Percentiles rank a stretch among this genome's conserved stretches.
phyloP scores from a whole-genome alignment of 441 rosid genomes.

The Metrosideros polymorpha region DNA sequence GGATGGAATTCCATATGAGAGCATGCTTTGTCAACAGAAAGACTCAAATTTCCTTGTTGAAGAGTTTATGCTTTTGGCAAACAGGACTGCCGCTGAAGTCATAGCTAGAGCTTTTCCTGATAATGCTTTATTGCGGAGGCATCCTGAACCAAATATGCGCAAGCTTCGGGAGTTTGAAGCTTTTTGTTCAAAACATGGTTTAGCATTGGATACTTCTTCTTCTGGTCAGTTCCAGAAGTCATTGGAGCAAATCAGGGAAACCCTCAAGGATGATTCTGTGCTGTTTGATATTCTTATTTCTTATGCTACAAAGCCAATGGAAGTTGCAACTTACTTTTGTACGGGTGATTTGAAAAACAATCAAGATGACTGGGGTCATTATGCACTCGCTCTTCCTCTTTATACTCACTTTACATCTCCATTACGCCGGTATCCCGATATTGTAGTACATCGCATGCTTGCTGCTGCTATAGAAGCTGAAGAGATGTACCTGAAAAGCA shows the following conservation, averaged over 20 bases:
- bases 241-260: constrained; percentile 46
- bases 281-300: constrained; percentile 52
- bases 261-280: constrained; percentile 64
- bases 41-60: constrained; percentile 71
- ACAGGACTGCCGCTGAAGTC: constrained; percentile 85
- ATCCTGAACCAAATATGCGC: constrained; percentile 78
- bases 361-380: constrained; percentile 70
- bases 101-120: constrained; percentile 78
- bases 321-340: constrained; percentile 78
- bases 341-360: constrained; percentile 49
- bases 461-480: constrained; percentile 88
- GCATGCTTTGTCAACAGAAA: constrained; percentile 26
- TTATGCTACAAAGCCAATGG: constrained; percentile 80
- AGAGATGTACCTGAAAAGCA: constrained; percentile 27
- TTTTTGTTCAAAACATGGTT: constrained; percentile 69
- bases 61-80: constrained; percentile 97
- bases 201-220: constrained; percentile 66
- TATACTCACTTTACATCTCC: constrained; percentile 97
- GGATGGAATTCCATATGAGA: constrained; percentile 65
- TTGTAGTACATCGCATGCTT: constrained; percentile 75
- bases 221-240: constrained; percentile 56
- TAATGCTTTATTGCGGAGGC: constrained; percentile 70
- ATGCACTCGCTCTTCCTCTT: constrained; percentile 75
- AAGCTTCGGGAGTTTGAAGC: constrained; percentile 84
- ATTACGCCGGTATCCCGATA: constrained; percentile 81